phyloP scores from a whole-genome alignment of 139 green algal genomes.

The Pseudopediastrum boryanum region DNA sequence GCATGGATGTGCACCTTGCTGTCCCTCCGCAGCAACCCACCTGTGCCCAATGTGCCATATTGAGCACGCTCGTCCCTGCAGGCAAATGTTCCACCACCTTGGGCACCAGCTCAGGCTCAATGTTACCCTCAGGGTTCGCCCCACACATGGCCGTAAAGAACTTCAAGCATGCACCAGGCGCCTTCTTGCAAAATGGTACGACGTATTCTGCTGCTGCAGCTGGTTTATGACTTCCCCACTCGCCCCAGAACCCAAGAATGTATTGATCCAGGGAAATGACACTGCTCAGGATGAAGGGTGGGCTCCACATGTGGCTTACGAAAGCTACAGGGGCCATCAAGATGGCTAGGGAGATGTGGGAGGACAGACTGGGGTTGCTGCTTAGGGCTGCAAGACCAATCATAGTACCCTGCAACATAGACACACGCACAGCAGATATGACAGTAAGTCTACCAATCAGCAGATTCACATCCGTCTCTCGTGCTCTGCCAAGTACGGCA shows the following conservation, averaged over 20 bases:
- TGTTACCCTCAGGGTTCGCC: constrained; percentile 57
- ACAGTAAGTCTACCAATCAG: too few species aligned
- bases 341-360: constrained; percentile 29
- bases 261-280: constrained; percentile 4
- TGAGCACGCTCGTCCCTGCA: constrained; percentile 43
- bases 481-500: too few species aligned
- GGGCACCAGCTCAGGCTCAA: constrained; percentile 53
- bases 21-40: background rate
- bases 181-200: too few species aligned
- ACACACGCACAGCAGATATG: too few species aligned
- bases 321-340: constrained; percentile 51
- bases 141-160: constrained; percentile 59
- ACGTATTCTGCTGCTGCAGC: too few species aligned
- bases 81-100: constrained; percentile 19
- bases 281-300: constrained; percentile 29
- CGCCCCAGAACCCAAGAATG: background rate
- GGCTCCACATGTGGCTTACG: constrained; percentile 38
- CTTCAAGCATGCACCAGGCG: too few species aligned
- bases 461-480: too few species aligned
- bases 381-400: constrained; percentile 62
- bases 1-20: too few species aligned
- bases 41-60: constrained; percentile 60
- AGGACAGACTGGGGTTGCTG: constrained; percentile 15
- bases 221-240: constrained; percentile 33
- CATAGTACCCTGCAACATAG: constrained; percentile 73